Percentiles rank a stretch among this genome's conserved stretches.
These are phyloP conservation scores for Ophiostoma tasmaniense DNA, from an alignment of 2,329 filamentous ascomycete genomes.

Conservation along the genomic window DNA sequence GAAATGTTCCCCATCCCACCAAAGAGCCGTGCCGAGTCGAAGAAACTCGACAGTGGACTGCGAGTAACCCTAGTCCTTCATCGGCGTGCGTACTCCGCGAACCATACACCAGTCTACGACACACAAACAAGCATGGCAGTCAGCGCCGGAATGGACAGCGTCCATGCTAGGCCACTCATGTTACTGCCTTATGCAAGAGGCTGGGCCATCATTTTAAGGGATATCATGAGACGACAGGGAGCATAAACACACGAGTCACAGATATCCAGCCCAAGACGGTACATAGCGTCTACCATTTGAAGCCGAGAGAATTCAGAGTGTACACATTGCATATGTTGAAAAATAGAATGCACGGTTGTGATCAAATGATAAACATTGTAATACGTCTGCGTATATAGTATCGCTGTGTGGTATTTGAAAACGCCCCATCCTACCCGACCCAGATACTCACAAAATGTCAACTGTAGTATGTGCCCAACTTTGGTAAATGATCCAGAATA, in stretches of 20 bases:
- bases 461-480: not conserved
- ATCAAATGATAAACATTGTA: not conserved
- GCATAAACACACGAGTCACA: too few relatives aligned
- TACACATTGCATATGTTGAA: too few relatives aligned
- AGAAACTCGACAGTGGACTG: not conserved
- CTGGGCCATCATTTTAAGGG: too few relatives aligned
- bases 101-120: not conserved
- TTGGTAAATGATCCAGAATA: not conserved
- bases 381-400: not conserved
- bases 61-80: not conserved
- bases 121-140: not conserved
- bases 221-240: too few relatives aligned
- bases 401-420: conserved; percentile 2
- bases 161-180: too few relatives aligned
- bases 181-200: too few relatives aligned
- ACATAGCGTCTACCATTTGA: too few relatives aligned
- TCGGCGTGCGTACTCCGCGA: not conserved
- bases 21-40: not conserved
- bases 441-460: not conserved
- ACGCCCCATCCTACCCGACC: not conserved
- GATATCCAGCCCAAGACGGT: too few relatives aligned
- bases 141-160: not conserved
- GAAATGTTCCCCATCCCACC: not conserved
- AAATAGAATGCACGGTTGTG: too few relatives aligned
- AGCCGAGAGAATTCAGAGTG: too few relatives aligned